These are phyloP conservation scores for Paramecium pentaurelia DNA, from an alignment of 73 alveolate species.

Conservation along the genomic window DNA sequence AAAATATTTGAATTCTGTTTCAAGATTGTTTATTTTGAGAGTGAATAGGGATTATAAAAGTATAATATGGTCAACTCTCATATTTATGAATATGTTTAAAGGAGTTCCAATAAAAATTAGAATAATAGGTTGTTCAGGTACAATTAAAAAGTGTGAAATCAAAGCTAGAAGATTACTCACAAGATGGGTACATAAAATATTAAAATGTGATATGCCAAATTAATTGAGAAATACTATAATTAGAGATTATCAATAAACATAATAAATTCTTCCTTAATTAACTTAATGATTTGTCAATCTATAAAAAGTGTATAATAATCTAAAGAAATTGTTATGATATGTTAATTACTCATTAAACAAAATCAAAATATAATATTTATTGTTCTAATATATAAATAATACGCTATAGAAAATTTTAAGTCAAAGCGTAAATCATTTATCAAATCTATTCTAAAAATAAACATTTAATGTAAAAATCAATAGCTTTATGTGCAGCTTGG, in stretches of 20 bases:
- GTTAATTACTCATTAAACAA: neutral
- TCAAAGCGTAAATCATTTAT: neutral
- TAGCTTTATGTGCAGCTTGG: neutral
- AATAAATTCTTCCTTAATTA: neutral
- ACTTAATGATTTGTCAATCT: neutral
- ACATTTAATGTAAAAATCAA: neutral
- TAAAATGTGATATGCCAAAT: neutral
- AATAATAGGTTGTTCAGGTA: constrained; percentile 50
- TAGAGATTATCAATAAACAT: neutral
- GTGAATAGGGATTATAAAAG: constrained; percentile 47
- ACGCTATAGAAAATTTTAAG: neutral
- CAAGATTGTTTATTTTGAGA: constrained; percentile 44
- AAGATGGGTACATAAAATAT: constrained; percentile 48
- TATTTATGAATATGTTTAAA: neutral
- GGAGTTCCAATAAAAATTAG: constrained; percentile 10
- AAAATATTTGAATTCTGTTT: neutral
- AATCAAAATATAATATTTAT: neutral
- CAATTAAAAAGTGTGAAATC: constrained; percentile 51
- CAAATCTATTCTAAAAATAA: neutral
- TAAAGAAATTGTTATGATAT: neutral
- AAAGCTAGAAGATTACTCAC: constrained; percentile 27
- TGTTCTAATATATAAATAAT: too few relatives aligned
- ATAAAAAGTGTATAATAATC: neutral
- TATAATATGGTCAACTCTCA: constrained; percentile 40
- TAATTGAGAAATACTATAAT: neutral